Conservation (phyloP, 2,329 filamentous ascomycete genomes). For the Aspergillus tamarii region DNA sequence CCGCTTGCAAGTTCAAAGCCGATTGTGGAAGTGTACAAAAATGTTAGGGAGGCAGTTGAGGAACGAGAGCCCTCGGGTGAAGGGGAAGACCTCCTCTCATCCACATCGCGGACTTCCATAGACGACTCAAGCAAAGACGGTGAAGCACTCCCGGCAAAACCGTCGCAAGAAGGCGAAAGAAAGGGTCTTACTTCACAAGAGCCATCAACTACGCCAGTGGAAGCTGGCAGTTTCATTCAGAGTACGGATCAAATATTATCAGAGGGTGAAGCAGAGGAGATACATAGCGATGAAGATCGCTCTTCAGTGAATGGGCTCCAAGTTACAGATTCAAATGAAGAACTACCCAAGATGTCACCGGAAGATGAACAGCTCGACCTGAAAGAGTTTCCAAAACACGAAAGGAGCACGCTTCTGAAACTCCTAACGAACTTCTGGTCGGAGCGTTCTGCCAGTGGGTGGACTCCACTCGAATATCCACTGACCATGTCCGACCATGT, state of each 20-base stretch:
- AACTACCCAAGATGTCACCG: slow-evolving; percentile 53
- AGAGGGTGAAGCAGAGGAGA: slow-evolving; percentile 70
- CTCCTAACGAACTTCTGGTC: slow-evolving; percentile 98
- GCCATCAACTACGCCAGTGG: slow-evolving; percentile 42
- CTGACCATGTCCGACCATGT: slow-evolving; percentile 87
- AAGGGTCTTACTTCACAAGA: slow-evolving; percentile 40
- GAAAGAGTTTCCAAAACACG: slow-evolving; percentile 84
- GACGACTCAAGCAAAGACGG: slow-evolving; percentile 38
- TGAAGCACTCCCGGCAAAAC: slow-evolving; percentile 29
- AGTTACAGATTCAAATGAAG: slow-evolving; percentile 60
- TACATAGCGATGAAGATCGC: slow-evolving; percentile 72
- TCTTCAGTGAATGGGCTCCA: slow-evolving; percentile 69
- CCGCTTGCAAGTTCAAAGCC: slow-evolving; percentile 92
- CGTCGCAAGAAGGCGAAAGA: slow-evolving; percentile 29
- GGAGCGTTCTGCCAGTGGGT: slow-evolving; percentile 92
- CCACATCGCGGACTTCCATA: slow-evolving; percentile 27
- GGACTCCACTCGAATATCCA: slow-evolving; percentile 90
- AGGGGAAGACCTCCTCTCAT: slow-evolving; percentile 49
- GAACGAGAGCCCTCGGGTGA: slow-evolving; percentile 72
- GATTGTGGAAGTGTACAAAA: slow-evolving; percentile 92
- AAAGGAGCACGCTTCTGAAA: slow-evolving; percentile 91
- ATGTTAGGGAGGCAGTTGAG: slow-evolving; percentile 89
- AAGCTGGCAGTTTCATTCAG: slow-evolving; percentile 46
- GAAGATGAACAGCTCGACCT: slow-evolving; percentile 60
- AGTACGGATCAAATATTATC: slow-evolving; percentile 58